Base-by-base conservation (phyloP, 108 stramenopile genomes). In the Nitzschia sp. region DNA sequence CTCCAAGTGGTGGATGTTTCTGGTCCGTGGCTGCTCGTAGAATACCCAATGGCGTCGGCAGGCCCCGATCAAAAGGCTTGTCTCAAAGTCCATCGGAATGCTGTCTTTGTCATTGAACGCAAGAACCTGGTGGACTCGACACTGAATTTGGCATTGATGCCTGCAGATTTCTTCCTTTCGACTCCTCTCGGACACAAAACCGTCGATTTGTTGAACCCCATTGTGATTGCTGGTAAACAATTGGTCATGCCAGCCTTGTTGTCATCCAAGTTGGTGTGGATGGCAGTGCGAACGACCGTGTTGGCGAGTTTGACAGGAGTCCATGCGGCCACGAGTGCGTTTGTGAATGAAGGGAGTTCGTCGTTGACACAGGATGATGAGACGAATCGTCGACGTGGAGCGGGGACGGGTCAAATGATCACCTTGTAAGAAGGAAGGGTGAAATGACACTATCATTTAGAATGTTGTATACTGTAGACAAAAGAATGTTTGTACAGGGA, bases 91-190 rank as follows among this genome's bases (percentile, higher is more conserved):
- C 89, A 89, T 61, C 84, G 92, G 10, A 93, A 93, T 57, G 62
- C 89, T 11, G 84, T 87, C 12, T 93, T 93, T 78, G 92, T 93
- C 40, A 86, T 93, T 75, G 92, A 93, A 74, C 82, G 92, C 42
- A 80, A 72, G 25, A 93, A 86, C 22, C 19, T 90, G 12, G 43
- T 89, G 10, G 92, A 93, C 67, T 83, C 71, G 1, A 82, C 81
- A 6, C 63, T 85, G 10, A 79, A 87, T 48, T 54, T 90, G 17
- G 92, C 86, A 6, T 71, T 88, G 68, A 14, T 79, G 8, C 92
- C 92, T 0, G 84, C 81, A 37, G 92, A 93, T 61, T 63, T 87
- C 12, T 67, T 88, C 14, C 51, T 87, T 41, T 83, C 83, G 10
- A 88, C 89, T 11, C 83, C 89, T 0, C 15, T 90, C 8, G 92